Conservation (phyloP, 2,329 filamentous ascomycete genomes). For the Cladorrhinum sp. region DNA sequence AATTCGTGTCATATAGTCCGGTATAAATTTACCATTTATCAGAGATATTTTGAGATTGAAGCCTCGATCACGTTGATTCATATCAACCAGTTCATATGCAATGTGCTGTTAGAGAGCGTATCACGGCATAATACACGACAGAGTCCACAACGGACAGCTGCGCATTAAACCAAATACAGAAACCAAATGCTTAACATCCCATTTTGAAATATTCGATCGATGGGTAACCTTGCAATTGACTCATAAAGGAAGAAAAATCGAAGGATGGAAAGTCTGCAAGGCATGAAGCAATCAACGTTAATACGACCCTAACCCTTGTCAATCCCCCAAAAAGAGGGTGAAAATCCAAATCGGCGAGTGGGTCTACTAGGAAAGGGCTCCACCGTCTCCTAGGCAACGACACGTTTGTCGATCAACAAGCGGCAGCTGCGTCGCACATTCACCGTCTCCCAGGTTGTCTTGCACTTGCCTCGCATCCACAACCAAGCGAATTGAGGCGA, state of each 20-base stretch:
- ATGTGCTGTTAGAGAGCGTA: neutral
- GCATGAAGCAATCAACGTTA: neutral
- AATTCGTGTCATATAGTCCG: no score
- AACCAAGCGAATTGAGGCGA: slow-evolving; percentile 1
- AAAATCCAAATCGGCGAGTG: neutral
- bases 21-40: no score
- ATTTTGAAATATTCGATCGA: neutral
- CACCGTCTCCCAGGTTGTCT: neutral
- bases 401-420: slow-evolving; percentile 23
- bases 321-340: neutral
- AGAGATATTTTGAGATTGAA: no score
- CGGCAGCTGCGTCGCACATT: slow-evolving; percentile 15
- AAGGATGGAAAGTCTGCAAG: neutral
- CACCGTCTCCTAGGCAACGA: slow-evolving; percentile 25
- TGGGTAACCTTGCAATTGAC: neutral
- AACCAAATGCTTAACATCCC: neutral
- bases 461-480: neutral
- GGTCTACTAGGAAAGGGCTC: neutral
- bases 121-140: no score
- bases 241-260: neutral
- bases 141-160: no score
- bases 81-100: no score
- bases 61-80: no score
- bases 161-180: no score
- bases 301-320: slow-evolving; percentile 18